Base-by-base conservation (phyloP, 2,329 filamentous ascomycete genomes). In the Cyclaneusma minus region DNA sequence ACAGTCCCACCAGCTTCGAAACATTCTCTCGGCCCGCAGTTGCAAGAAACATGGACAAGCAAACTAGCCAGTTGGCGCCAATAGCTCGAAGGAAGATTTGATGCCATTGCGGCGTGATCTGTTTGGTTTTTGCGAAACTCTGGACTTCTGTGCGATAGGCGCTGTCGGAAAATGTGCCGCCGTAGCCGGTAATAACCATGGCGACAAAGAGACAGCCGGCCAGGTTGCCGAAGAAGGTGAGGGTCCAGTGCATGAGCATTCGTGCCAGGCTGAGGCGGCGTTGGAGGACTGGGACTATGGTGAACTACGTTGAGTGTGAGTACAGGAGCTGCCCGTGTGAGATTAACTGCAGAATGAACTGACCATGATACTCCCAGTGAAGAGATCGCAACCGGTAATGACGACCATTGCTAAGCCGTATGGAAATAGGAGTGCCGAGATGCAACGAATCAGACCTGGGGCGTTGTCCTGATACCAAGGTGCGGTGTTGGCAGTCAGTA, bases 1-100 rank as follows among this genome's bases (percentile, higher is more conserved):
- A 70, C 36, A 69, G 63, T 2, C 58, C 58, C 7, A 62, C 44
- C 2, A 69, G 53, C 37, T 69, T 69, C 7, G 58, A 62, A 11
- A 52, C 49, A 8, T 67, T 44, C 28, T 68, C 63, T 3, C 58
- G 54, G 4, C 57, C 59, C 29, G 60, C 58, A 3, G 58, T 47
- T 2, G 50, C 52, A 6, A 62, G 45, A 31, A 53, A 68, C 22
- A 59, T 56, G 1, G 60, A 62, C 14, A 68, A 45, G 30, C 62
- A 66, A 3, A 70, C 64, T 0, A 71, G 54, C 64, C 63, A 69
- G 44, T 68, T 68, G 36, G 37, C 40, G 4, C 64, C 60, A 22
- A 70, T 65, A 1, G 47, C 64, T 21, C 60, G 53, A 1, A 68
- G 43, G 38, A 70, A 65, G 26, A 69, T 61, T 29, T 59, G 53